Evolutionary conservation across 768 basidiomycete species (phyloP), one percentile per base, ranked within the genome.

Genomic region (Naematelia encephala): DNA sequence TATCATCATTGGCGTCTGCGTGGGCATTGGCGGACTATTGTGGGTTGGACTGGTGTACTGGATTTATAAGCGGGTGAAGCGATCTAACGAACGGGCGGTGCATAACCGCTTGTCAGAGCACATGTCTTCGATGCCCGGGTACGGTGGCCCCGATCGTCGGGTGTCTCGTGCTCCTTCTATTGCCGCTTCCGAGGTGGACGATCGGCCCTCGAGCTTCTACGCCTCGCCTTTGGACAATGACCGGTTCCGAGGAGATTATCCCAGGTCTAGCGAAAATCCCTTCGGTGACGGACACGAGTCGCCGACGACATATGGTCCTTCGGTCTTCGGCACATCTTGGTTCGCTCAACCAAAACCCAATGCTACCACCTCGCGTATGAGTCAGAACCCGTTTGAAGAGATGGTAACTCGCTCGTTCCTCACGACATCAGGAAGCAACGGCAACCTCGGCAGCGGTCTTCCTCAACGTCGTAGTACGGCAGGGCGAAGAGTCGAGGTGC

Each of bases 1-100:
- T 64, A 89, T 89, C 23, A 91, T 94, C 72, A 92, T 96, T 61
- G 92, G 92, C 21, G 90, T 94, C 2, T 88, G 91, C 62, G 85
- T 83, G 42, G 85, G 87, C 1, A 82, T 94, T 19, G 91, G 91
- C 12, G 88, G 83, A 3, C 82, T 92, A 55, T 86, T 89, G 0
- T 72, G 91, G 44, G 68, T 89, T 43, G 84, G 88, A 30, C 81
- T 91, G 27, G 82, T 81, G 14, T 88, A 85, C 79, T 86, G 93
- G 67, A 81, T 84, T 44, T 86, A 84, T 71, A 83, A 86, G 55
- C 83, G 86, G 3, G 79, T 85, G 74, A 85, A 86, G 78, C 81
- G 85, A 56, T 84, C 84, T 43, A 82, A 82, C 49, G 87, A 77
- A 28, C 63, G 86, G 73, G 80, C 83, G 29, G 85, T 85, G 4